A percentile compares a stretch with the other conserved stretches of the same genome.
Conservation (phyloP, 352 stramenopile species). For the Thalassiosira delicatula region DNA sequence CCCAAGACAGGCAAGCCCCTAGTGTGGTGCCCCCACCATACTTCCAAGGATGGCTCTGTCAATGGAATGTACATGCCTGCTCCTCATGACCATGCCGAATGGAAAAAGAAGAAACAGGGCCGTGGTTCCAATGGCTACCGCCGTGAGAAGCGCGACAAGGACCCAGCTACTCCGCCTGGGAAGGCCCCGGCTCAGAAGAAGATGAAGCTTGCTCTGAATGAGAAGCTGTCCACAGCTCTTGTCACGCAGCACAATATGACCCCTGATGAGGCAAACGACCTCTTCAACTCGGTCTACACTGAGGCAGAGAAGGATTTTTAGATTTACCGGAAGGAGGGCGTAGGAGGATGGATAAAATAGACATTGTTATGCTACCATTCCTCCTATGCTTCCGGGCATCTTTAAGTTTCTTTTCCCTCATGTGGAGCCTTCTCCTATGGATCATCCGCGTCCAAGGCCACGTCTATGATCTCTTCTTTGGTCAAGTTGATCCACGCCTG, state of each 20-base stretch:
- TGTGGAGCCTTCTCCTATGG: too few relatives aligned
- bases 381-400: too few relatives aligned
- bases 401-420: too few relatives aligned
- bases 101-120: slow-evolving; percentile 5
- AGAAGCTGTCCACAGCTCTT: background rate
- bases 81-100: background rate
- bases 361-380: background rate
- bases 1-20: background rate
- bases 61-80: slow-evolving; percentile 10
- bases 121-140: background rate
- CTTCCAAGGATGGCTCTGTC: too few relatives aligned
- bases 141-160: background rate
- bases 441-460: too few relatives aligned
- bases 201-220: slow-evolving; percentile 5
- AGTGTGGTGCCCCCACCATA: slow-evolving; percentile 1
- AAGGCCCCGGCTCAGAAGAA: too few relatives aligned
- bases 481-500: too few relatives aligned
- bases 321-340: background rate
- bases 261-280: background rate
- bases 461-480: too few relatives aligned
- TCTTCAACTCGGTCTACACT: background rate
- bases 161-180: too few relatives aligned
- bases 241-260: slow-evolving; percentile 6
- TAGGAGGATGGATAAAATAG: slow-evolving; percentile 20
- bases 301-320: slow-evolving; percentile 5